Evolutionary conservation across 2,329 filamentous ascomycete species (phyloP), one percentile per base, ranked within the genome.

Genomic region (Cercospora zeae-maydis): DNA sequence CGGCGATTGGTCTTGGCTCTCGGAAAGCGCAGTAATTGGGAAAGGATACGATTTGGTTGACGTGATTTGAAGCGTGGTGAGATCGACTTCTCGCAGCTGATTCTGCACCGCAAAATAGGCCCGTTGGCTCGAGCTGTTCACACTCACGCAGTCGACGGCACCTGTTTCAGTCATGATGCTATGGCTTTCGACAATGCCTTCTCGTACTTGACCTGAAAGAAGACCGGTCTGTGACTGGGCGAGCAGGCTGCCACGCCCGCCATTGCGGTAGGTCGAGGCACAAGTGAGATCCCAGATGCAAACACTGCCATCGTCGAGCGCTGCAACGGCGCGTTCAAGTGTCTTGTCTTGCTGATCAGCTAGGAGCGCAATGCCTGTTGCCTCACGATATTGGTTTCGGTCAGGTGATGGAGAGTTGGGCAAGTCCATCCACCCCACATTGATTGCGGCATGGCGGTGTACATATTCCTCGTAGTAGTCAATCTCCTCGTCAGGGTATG

Each of bases 391-490:
- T 61, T 84, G 73, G 9, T 77, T 72, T 4, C 75, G 72, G 33
- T 78, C 78, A 37, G 68, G 67, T 4, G 79, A 52, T 75, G 79
- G 57, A 21, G 71, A 63, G 30, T 71, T 69, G 31, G 88, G 87
- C 59, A 85, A 82, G 72, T 92, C 84, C 45, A 96, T 81, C 93
- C 93, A 97, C 70, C 84, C 88, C 58, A 92, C 80, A 13, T 82
- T 83, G n/a, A 92, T 82, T 0, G 88, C 87, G 0, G 86, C 92
- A 76, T 93, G 84, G 34, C 93, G 84, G 58, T 93, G 91, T 66
- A 96, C 88, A 72, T 92, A 96, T 75, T 97, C 93, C 60, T 90
- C 84, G 75, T 96, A 96, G 89, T 92, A 97, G 54, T 90, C 86
- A 19, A 93, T 82, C 42, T 80, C 81, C 76, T 97, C 92, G 4